Evolutionary conservation across 257 asterid genomes (phyloP).

Genomic region (Scutellaria galericulata): DNA sequence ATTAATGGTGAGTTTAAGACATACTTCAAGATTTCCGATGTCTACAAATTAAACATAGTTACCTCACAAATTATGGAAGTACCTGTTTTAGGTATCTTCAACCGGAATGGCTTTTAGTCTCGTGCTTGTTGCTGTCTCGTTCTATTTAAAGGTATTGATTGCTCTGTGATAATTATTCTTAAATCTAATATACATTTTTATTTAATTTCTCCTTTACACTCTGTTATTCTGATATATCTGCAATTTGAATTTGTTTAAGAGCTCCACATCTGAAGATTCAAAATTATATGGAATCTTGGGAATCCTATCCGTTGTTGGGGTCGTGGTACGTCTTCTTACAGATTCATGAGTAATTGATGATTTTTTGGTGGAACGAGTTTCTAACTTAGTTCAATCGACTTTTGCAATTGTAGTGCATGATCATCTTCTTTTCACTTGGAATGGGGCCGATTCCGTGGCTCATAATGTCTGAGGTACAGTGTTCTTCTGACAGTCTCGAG

Average conservation of each 20-base stretch:
- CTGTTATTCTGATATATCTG: conserved; percentile 16
- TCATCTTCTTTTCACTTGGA: conserved; percentile 84
- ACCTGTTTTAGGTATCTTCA: conserved; percentile 71
- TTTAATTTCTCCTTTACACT: background rate
- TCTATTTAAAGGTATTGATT: conserved; percentile 74
- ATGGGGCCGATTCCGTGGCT: conserved; percentile 98
- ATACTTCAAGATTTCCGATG: conserved; percentile 2
- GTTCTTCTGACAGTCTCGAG: conserved; percentile 1
- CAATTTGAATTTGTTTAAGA: conserved; percentile 49
- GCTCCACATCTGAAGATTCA: conserved; percentile 54
- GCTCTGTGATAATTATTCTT: background rate
- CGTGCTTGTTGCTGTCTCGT: conserved; percentile 73
- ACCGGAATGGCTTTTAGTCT: conserved; percentile 88
- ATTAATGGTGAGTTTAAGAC: conserved; percentile 64
- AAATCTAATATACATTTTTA: conserved; percentile 5
- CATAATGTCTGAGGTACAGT: conserved; percentile 91
- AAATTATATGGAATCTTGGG: conserved; percentile 57
- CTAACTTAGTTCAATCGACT: conserved; percentile 16
- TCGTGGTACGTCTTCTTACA: conserved; percentile 54
- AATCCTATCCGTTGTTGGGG: conserved; percentile 78
- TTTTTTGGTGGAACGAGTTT: conserved; percentile 18
- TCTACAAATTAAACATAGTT: conserved; percentile 14
- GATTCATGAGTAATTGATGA: background rate
- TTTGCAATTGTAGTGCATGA: conserved; percentile 58
- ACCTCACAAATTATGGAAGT: conserved; percentile 28